These are phyloP conservation scores for Mortierella sp. DNA, from an alignment of 371 early-diverging fungal genomes.

Conservation along the genomic window DNA sequence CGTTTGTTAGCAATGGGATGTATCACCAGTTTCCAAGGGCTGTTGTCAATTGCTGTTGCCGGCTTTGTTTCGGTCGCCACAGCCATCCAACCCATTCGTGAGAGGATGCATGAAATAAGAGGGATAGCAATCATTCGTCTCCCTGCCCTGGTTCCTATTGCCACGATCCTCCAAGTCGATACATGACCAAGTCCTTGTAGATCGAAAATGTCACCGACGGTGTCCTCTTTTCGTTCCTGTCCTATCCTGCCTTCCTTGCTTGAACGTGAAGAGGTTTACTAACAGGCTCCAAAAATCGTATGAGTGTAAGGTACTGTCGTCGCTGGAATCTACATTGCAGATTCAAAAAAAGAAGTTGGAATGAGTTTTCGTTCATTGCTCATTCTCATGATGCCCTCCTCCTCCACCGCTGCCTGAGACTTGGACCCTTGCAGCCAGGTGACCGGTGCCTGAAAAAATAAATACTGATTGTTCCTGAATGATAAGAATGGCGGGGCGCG, in stretches of 20 bases:
- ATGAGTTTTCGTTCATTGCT: neutral
- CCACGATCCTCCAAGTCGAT: too few species aligned
- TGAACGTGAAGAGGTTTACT: neutral
- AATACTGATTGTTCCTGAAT: too few species aligned
- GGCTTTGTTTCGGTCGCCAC: neutral
- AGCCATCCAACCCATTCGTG: neutral
- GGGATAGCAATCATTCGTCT: neutral
- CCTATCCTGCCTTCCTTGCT: neutral
- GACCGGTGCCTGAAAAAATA: too few species aligned
- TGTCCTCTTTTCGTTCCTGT: neutral
- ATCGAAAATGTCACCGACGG: neutral
- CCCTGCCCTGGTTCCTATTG: too few species aligned
- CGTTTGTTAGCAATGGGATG: neutral
- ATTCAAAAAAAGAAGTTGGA: neutral
- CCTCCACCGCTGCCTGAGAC: too few species aligned
- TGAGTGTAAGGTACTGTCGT: constrained; percentile 21
- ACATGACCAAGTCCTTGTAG: neutral
- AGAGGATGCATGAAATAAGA: neutral
- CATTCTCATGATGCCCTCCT: too few species aligned
- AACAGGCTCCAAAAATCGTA: constrained; percentile 42
- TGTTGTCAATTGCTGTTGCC: neutral
- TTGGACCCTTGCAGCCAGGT: too few species aligned
- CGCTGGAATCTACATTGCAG: constrained; percentile 18
- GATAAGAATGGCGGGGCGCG: too few species aligned
- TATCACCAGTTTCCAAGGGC: neutral